Evolutionary conservation across 140 eudicot genomes (phyloP).

Genomic region (Artemisia princeps): DNA sequence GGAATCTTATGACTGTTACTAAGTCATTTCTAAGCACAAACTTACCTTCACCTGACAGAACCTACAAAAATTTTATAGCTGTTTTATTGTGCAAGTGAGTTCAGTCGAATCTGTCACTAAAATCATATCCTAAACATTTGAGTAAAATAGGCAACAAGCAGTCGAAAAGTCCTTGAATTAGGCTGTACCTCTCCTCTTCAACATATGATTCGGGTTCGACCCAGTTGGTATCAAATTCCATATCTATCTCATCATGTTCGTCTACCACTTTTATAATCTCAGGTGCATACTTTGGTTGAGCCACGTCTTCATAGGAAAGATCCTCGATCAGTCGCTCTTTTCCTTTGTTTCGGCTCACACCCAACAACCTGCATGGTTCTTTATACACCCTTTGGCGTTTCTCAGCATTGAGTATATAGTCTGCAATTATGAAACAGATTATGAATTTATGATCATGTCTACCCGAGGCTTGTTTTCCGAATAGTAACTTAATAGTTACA

Average conservation of each 20-base stretch:
- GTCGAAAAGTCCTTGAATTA: background rate
- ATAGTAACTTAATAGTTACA: background rate
- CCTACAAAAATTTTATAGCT: too few species aligned
- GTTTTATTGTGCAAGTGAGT: too few species aligned
- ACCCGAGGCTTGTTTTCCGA: background rate
- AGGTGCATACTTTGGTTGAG: too few species aligned
- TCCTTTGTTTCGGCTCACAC: background rate
- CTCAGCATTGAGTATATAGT: conserved; percentile 3
- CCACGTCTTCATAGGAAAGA: too few species aligned
- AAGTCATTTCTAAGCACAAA: too few species aligned
- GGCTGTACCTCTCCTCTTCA: background rate
- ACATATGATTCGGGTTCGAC: background rate
- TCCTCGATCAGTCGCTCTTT: conserved; percentile 9
- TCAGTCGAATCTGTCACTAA: background rate
- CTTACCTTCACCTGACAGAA: too few species aligned
- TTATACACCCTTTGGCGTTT: background rate
- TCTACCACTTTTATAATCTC: background rate
- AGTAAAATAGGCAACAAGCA: background rate
- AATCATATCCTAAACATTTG: background rate
- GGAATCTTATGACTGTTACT: too few species aligned
- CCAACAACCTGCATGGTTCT: background rate
- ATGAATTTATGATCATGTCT: conserved; percentile 13
- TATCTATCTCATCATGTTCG: background rate
- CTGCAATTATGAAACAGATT: conserved; percentile 3
- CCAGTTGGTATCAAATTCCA: background rate